Evolutionary conservation across 768 basidiomycete genomes (phyloP), one percentile per base, ranked within the genome.

Genomic region (Lactifluus hygrophoroides): DNA sequence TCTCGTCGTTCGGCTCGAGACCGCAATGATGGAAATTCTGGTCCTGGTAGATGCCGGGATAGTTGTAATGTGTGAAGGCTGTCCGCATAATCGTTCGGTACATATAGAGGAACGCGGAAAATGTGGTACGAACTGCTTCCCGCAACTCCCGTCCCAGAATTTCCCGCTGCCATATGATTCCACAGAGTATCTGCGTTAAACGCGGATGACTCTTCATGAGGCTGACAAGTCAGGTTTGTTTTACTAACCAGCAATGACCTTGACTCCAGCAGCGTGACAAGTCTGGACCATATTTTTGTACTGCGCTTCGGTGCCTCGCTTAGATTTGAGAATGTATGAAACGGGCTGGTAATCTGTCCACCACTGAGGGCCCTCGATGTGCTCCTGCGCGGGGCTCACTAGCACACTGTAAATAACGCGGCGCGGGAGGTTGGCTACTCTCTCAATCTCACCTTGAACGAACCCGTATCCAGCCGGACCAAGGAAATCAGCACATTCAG

Each of bases 341-440:
- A 85, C 83, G 3, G 81, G 80, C 59, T 79, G 85, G 64, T 88
- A 86, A 66, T 86, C 85, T 0, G 85, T 86, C 85, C 85, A 87
- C 85, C 85, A 87, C 64, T 85, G 76, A 2, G 71, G 11, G 4
- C 84, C 85, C 14, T 70, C 63, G 43, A 85, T 69, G 63, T 85
- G 83, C 62, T 86, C 84, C 56, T 76, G 74, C 3, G 83, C 74
- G 0, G 82, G 81, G 60, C 82, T 74, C 49, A 71, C 74, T 74
- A 13, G 28, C 7, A 28, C 28, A 57, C 21, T 27, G 25, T 37
- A 28, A 37, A 51, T 2, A 56, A 23, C 2, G 40, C 11, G 7
- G 19, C 28, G 25, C 14, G 23, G 54, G 30, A 19, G 14, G 19
- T 55, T 40, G 28, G 45, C 46, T 23, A 21, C 7, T 14, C 10